These are phyloP conservation scores for Nakaseomyces nivariensis DNA, from an alignment of 1,139 yeast genomes.

Conservation along the genomic window DNA sequence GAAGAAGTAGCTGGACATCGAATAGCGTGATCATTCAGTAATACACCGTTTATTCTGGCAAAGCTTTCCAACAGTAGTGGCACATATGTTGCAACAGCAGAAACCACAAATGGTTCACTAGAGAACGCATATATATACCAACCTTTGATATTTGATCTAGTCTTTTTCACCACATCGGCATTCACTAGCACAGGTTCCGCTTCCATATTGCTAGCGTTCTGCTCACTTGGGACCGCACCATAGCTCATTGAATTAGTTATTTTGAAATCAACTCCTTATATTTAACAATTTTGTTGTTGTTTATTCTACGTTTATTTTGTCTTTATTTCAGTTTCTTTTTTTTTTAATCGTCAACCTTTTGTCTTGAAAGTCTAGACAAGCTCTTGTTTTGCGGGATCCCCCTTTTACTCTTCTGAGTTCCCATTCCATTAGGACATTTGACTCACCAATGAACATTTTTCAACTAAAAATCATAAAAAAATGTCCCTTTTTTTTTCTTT, in stretches of 20 bases:
- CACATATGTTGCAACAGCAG: constrained; percentile 62
- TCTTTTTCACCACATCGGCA: constrained; percentile 14
- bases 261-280: neutral
- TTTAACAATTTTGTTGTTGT: too few relatives aligned
- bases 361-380: too few relatives aligned
- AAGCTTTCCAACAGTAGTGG: constrained; percentile 56
- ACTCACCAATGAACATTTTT: too few relatives aligned
- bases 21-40: constrained; percentile 39
- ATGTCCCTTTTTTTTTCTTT: too few relatives aligned
- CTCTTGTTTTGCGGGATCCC: too few relatives aligned
- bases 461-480: too few relatives aligned
- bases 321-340: too few relatives aligned
- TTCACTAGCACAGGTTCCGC: constrained; percentile 3
- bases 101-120: constrained; percentile 63
- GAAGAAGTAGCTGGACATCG: constrained; percentile 31
- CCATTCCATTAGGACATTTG: too few relatives aligned
- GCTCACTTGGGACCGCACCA: constrained; percentile 3
- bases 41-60: constrained; percentile 58
- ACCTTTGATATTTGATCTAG: constrained; percentile 35
- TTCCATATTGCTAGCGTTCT: neutral
- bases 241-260: neutral
- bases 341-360: too few relatives aligned
- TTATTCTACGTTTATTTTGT: too few relatives aligned
- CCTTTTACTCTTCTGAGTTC: too few relatives aligned
- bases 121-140: constrained; percentile 58